Percentiles rank a stretch among this genome's conserved stretches.
Evolutionary conservation across 2,329 filamentous ascomycete genomes (phyloP).

Genomic region (Fusarium solani-melongenae): DNA sequence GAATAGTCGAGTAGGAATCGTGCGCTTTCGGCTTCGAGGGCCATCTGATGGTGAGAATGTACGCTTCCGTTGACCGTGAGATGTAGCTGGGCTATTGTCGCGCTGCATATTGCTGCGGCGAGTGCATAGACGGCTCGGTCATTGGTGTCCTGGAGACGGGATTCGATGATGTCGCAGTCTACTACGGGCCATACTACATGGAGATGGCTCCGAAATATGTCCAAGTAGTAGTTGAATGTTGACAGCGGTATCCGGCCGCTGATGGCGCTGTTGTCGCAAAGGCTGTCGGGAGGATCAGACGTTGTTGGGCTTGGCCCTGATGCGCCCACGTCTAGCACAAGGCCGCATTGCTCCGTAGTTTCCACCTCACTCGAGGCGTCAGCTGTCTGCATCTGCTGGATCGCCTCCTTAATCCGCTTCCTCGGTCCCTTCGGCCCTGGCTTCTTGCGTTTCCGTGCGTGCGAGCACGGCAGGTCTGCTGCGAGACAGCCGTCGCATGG

Average conservation of each 20-base stretch:
- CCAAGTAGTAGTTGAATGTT: slow-evolving; percentile 12
- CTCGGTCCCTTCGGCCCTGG: slow-evolving; percentile 19
- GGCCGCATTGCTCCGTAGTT: fast-evolving
- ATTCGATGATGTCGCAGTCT: not conserved
- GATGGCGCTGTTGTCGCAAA: not conserved
- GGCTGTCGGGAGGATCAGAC: not conserved
- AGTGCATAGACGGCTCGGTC: slow-evolving; percentile 16
- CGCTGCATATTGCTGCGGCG: slow-evolving; percentile 18
- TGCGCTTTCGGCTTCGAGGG: slow-evolving; percentile 11
- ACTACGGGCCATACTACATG: slow-evolving; percentile 18
- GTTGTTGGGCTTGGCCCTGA: too few species aligned
- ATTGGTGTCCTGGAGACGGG: not conserved
- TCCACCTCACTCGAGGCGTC: not conserved
- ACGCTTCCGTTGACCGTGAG: not conserved
- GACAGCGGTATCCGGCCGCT: not conserved
- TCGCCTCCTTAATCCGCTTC: slow-evolving; percentile 24
- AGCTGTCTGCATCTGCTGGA: not conserved
- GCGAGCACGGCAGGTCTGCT: slow-evolving; percentile 12
- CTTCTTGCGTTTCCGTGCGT: slow-evolving; percentile 23
- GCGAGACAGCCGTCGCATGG: slow-evolving; percentile 6
- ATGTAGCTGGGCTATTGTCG: slow-evolving; percentile 19
- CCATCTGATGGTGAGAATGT: not conserved
- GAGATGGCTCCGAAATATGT: slow-evolving; percentile 7
- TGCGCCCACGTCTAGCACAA: not conserved
- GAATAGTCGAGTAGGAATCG: slow-evolving; percentile 19